Percentiles rank a stretch among this genome's conserved stretches.
phyloP scores from a whole-genome alignment of 2,329 filamentous ascomycete genomes.

The Aspergillus piperis region DNA sequence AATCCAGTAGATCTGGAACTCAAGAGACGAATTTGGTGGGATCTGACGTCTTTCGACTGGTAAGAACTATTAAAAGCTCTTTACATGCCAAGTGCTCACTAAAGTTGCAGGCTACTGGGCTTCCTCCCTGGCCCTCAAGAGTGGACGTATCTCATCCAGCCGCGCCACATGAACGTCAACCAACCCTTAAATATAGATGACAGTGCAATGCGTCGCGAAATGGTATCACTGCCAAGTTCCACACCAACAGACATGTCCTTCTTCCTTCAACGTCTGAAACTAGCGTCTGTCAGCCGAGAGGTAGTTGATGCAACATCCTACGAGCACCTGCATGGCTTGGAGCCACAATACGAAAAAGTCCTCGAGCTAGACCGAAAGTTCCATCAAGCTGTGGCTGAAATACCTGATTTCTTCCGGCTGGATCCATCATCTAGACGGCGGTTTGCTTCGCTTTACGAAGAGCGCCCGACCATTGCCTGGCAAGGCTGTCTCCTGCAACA shows the following conservation, averaged over 20 bases:
- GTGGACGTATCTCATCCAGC: slow-evolving; percentile 46
- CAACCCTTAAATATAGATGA: slow-evolving; percentile 48
- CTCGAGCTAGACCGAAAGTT: slow-evolving; percentile 41
- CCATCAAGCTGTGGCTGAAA: slow-evolving; percentile 29
- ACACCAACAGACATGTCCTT: slow-evolving; percentile 50
- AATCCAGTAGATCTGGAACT: slow-evolving; percentile 37
- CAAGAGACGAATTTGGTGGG: slow-evolving; percentile 48
- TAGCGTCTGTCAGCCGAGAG: slow-evolving; percentile 44
- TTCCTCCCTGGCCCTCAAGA: slow-evolving; percentile 48
- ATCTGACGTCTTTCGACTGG: slow-evolving; percentile 48
- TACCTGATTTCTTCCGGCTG: slow-evolving; percentile 42
- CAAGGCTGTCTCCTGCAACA: slow-evolving; percentile 41
- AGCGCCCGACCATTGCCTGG: slow-evolving; percentile 34
- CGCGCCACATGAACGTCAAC: slow-evolving; percentile 45
- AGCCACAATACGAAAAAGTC: slow-evolving; percentile 40
- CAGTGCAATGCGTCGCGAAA: slow-evolving; percentile 32
- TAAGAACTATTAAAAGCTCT: slow-evolving; percentile 16
- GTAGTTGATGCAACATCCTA: slow-evolving; percentile 41
- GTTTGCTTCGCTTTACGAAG: slow-evolving; percentile 31
- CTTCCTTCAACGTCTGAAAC: slow-evolving; percentile 44
- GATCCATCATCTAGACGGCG: slow-evolving; percentile 32
- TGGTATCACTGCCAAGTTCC: slow-evolving; percentile 29
- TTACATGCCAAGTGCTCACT: neutral
- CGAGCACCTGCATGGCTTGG: slow-evolving; percentile 27
- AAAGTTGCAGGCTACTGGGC: slow-evolving; percentile 36